These are phyloP conservation scores for Pyrus bretschneideri DNA, from an alignment of 306 rosid species.

Conservation along the genomic window DNA sequence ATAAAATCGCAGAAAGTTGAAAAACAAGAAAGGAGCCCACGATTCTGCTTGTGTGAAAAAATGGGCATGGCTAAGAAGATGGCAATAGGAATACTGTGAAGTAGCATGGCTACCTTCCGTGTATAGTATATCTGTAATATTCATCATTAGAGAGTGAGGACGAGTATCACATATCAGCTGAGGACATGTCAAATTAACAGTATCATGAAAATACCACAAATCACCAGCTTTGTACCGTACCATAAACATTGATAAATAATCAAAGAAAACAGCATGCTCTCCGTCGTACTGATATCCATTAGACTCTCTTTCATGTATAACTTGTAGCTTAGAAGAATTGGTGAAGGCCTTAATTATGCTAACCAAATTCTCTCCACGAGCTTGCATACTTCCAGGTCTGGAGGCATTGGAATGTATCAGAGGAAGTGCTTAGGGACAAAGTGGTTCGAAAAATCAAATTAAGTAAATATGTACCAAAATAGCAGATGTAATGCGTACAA, in stretches of 20 bases:
- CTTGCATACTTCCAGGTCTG: slow-evolving; percentile 99
- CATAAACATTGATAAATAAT: slow-evolving; percentile 85
- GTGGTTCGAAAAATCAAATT: slow-evolving; percentile 18
- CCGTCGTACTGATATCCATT: slow-evolving; percentile 33
- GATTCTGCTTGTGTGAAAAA: slow-evolving; percentile 25
- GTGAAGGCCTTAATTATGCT: slow-evolving; percentile 76
- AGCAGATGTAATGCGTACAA: slow-evolving; percentile 65
- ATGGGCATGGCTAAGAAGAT: slow-evolving; percentile 49
- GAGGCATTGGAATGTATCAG: slow-evolving; percentile 37
- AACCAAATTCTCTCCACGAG: slow-evolving; percentile 94
- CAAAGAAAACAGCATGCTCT: slow-evolving; percentile 84
- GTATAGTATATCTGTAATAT: slow-evolving; percentile 73
- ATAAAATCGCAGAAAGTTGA: slow-evolving; percentile 53
- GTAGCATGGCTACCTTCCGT: slow-evolving; percentile 63
- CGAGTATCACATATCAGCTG: slow-evolving; percentile 7
- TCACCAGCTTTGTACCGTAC: slow-evolving; percentile 43
- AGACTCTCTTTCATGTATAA: slow-evolving; percentile 35
- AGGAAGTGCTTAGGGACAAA: slow-evolving; percentile 28
- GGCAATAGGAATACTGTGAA: slow-evolving; percentile 73
- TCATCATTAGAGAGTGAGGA: slow-evolving; percentile 15
- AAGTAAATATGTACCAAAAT: slow-evolving; percentile 42
- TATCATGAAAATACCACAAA: slow-evolving; percentile 13
- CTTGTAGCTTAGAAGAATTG: slow-evolving; percentile 67
- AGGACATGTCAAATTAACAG: slow-evolving; percentile 12
- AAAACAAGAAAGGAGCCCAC: slow-evolving; percentile 42